Evolutionary conservation across 129 eudicot genomes (phyloP).

Genomic region (Calendula officinalis): DNA sequence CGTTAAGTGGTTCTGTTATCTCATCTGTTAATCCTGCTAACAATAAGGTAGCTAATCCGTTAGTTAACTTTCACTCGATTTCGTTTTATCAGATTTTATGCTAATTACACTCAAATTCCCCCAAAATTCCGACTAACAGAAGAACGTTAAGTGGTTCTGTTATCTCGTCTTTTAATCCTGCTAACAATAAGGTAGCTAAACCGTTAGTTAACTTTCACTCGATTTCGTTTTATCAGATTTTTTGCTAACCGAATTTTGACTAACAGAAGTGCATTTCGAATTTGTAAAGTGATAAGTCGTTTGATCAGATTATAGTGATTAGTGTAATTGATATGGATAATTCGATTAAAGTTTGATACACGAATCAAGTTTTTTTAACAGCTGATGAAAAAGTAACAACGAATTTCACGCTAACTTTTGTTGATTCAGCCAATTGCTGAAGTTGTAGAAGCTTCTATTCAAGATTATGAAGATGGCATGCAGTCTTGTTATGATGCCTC

Average conservation of each 20-base stretch:
- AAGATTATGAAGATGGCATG: constrained; percentile 85
- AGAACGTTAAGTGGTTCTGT: constrained; percentile 45
- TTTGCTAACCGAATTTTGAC: not conserved
- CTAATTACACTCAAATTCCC: no score
- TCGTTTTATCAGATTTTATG: not conserved
- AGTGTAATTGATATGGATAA: no score
- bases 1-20: constrained; percentile 52
- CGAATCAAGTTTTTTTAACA: no score
- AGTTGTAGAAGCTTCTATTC: constrained; percentile 64
- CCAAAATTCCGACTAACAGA: no score
- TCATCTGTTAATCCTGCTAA: constrained; percentile 78
- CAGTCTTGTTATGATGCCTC: constrained; percentile 71
- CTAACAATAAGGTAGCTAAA: constrained; percentile 60
- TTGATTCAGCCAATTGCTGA: constrained; percentile 76
- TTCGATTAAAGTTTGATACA: no score
- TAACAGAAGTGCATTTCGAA: no score
- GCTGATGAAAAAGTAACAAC: no score
- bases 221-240: not conserved
- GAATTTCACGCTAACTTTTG: no score
- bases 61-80: not conserved
- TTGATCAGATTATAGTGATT: no score
- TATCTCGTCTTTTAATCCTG: constrained; percentile 74
- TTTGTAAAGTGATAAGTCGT: no score
- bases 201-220: not conserved
- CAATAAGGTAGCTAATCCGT: constrained; percentile 48